phyloP scores from a whole-genome alignment of 129 eudicot species.

The Chrysanthemum lavandulifolium region DNA sequence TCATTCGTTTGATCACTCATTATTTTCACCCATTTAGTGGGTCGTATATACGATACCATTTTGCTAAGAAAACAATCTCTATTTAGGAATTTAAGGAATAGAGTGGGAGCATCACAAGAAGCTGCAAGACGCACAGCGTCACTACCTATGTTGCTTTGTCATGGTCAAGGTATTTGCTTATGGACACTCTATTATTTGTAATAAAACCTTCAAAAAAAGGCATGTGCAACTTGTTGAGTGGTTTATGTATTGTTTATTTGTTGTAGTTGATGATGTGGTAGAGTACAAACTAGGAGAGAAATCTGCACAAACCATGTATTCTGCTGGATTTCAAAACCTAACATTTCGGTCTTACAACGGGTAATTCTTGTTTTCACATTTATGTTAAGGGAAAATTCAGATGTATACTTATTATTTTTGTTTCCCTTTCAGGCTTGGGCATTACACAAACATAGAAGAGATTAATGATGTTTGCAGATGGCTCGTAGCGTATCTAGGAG shows the following conservation, averaged over 20 bases:
- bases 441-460: constrained; percentile 65
- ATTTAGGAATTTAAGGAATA: constrained; percentile 48
- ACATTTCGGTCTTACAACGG: constrained; percentile 53
- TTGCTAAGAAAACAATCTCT: constrained; percentile 14
- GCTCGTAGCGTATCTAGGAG: constrained; percentile 44
- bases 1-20: not conserved
- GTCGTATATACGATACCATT: constrained; percentile 9
- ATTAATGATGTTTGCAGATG: constrained; percentile 61
- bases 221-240: too few relatives aligned
- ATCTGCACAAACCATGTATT: constrained; percentile 56
- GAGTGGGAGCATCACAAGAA: constrained; percentile 54
- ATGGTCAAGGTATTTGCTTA: constrained; percentile 58
- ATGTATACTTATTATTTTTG: constrained; percentile 1
- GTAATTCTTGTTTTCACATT: constrained; percentile 34
- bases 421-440: constrained; percentile 61
- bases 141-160: constrained; percentile 72
- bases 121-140: constrained; percentile 58
- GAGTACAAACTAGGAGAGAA: constrained; percentile 65
- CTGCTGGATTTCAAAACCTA: constrained; percentile 66
- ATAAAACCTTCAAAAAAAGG: too few relatives aligned
- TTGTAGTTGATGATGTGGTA: constrained; percentile 79
- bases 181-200: too few relatives aligned
- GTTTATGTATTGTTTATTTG: constrained; percentile 22
- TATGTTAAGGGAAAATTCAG: not conserved
- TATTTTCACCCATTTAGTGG: not conserved